Base-by-base conservation (phyloP, 2,329 filamentous ascomycete species). In the Pseudopyrenochaeta lycopersici region DNA sequence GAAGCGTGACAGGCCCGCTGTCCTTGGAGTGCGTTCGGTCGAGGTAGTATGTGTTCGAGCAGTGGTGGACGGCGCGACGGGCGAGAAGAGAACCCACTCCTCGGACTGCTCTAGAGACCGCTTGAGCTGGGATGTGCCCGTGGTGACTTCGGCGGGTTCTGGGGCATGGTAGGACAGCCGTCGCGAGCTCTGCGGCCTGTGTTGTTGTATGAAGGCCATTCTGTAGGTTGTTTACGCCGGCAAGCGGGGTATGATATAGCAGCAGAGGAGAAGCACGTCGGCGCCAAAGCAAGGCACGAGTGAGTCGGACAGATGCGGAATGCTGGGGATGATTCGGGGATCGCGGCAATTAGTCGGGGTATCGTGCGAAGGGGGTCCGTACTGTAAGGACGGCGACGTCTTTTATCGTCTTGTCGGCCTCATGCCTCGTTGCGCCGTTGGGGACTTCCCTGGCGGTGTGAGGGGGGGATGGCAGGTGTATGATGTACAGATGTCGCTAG, bases 1-100 rank as follows among this genome's bases (percentile, higher is more conserved):
- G 48, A 90, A 80, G 56, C 86, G 87, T 33, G 91, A 95, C 58
- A 86, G 84, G 32, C 89, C 90, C 23, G 87, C 81, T 38, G 86
- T 90, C 74, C 71, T 89, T 80, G 76, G 85, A 62, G 80, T 93
- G 72, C 76, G 87, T 79, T 79, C 84, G 69, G 76, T 90, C 74
- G 74, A 85, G 41, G 87, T 86, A 32, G 90, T 87, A 54, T 84
- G 87, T 39, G 88, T 91, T 46, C 88, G 83, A 57, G 89, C 88
- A 17, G 90, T 87, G 7, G 84, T 83, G 1, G 91, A 91, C n/a
- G 68, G 64, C 9, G 76, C 72, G n/a, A 70, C 67, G 0, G 80
- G 80, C 7, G 92, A 91, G 81, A 99, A 99, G 61, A 99, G 86
- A 49, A 98, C 90, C 95, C 95, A 99, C 84, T 96, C 94, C 76